These are phyloP conservation scores for Claviceps sp. DNA, from an alignment of 2,329 filamentous ascomycete genomes.

Conservation along the genomic window DNA sequence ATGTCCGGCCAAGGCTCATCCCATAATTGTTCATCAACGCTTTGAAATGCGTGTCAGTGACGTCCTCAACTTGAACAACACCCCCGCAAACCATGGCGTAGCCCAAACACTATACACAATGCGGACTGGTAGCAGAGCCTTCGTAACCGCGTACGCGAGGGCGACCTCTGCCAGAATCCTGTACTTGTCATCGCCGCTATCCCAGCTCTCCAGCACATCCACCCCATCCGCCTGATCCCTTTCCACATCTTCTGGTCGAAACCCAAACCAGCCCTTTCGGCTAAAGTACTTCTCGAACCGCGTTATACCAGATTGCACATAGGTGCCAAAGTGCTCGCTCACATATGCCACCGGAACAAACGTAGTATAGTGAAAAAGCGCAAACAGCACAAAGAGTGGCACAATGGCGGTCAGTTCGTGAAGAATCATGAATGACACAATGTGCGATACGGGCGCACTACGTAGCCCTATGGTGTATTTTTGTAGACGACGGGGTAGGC, in stretches of 20 bases:
- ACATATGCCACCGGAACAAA: constrained; percentile 52
- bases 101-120: constrained; percentile 71
- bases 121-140: constrained; percentile 65
- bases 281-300: constrained; percentile 67
- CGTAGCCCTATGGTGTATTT: constrained; percentile 57
- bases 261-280: constrained; percentile 69
- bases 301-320: constrained; percentile 49
- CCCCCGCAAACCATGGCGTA: constrained; percentile 81
- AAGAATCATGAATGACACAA: constrained; percentile 74
- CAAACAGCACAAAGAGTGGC: constrained; percentile 62
- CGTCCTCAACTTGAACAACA: constrained; percentile 32
- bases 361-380: constrained; percentile 65
- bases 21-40: not conserved
- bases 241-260: constrained; percentile 24
- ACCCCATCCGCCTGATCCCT: constrained; percentile 8
- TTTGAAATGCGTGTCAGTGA: constrained; percentile 17
- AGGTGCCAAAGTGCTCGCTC: constrained; percentile 33
- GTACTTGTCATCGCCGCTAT: constrained; percentile 31
- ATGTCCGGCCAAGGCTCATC: not conserved
- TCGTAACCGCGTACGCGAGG: constrained; percentile 82
- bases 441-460: constrained; percentile 66
- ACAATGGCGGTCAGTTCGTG: constrained; percentile 85
- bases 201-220: constrained; percentile 23
- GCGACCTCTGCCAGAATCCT: constrained; percentile 57
- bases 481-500: constrained; percentile 53